A percentile compares a stretch with the other conserved stretches of the same genome.
phyloP scores from a whole-genome alignment of 371 early-diverging fungal genomes.

The Quaeritorhiza haematococci region DNA sequence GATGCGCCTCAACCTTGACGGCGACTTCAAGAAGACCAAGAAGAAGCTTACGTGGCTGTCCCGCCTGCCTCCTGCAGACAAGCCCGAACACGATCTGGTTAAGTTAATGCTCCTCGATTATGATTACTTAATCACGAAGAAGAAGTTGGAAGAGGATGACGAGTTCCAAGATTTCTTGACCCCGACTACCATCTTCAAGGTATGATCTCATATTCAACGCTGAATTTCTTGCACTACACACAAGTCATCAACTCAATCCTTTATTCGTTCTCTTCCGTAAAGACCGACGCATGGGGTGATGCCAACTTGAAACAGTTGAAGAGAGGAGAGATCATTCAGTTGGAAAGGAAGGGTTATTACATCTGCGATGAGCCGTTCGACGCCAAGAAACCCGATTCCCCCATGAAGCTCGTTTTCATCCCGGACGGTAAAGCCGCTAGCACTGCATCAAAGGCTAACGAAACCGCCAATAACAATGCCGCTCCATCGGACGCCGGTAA shows the following conservation, averaged over 20 bases:
- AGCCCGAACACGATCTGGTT: slow-evolving; percentile 46
- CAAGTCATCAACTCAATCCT: neutral
- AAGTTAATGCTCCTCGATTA: slow-evolving; percentile 78
- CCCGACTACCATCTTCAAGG: slow-evolving; percentile 81
- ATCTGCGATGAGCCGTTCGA: slow-evolving; percentile 74
- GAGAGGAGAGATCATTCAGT: slow-evolving; percentile 90
- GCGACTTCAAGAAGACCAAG: slow-evolving; percentile 98
- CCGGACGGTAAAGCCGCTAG: slow-evolving; percentile 90
- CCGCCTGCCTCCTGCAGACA: slow-evolving; percentile 38
- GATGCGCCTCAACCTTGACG: slow-evolving; percentile 78
- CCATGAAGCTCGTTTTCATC: slow-evolving; percentile 74
- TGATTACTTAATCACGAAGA: slow-evolving; percentile 95
- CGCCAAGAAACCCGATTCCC: slow-evolving; percentile 28
- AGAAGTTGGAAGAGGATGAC: slow-evolving; percentile 95
- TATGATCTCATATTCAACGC: neutral
- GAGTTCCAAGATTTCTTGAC: slow-evolving; percentile 81
- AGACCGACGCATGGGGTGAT: slow-evolving; percentile 45
- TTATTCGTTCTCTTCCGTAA: neutral
- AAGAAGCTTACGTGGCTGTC: slow-evolving; percentile 99
- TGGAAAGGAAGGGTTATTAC: slow-evolving; percentile 98
- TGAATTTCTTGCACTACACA: neutral
- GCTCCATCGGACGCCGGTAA: slow-evolving; percentile 5
- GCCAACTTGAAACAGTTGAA: slow-evolving; percentile 35
- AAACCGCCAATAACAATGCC: neutral
- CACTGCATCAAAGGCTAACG: slow-evolving; percentile 66